phyloP scores from a whole-genome alignment of 2,329 filamentous ascomycete species.

The Pseudocercospora fijiensis region DNA sequence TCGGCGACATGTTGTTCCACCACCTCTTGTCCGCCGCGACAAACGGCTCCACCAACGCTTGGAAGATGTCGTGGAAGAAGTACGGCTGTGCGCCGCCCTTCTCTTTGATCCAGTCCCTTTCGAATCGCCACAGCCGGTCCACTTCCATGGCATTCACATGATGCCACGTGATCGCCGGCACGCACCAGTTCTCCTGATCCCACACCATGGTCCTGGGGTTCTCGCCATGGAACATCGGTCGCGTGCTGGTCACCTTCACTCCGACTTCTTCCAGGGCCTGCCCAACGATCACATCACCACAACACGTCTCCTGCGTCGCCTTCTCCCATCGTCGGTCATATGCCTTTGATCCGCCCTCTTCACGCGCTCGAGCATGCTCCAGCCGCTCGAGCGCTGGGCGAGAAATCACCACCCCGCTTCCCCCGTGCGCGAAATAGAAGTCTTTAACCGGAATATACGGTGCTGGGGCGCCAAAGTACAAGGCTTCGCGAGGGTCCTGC shows the following conservation, averaged over 20 bases:
- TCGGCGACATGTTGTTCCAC: constrained; percentile 22
- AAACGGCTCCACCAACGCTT: constrained; percentile 4
- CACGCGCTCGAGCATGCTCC: constrained; percentile 8
- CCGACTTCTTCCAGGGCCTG: constrained; percentile 30
- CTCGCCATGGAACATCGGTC: constrained; percentile 29
- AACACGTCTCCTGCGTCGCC: constrained; percentile 26
- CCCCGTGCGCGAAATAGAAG: constrained; percentile 28
- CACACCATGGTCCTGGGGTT: constrained; percentile 24
- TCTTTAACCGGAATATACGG: constrained; percentile 38
- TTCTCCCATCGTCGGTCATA: constrained; percentile 30
- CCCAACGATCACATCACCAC: constrained; percentile 30
- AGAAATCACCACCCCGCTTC: constrained; percentile 31
- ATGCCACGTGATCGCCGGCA: constrained; percentile 30
- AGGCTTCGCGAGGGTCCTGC: constrained; percentile 43
- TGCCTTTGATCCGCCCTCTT: constrained; percentile 8
- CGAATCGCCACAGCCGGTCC: constrained; percentile 24
- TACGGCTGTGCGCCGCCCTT: constrained; percentile 11
- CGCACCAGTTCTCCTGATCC: constrained; percentile 29
- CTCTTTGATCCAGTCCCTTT: constrained; percentile 13
- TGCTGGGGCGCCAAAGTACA: constrained; percentile 55
- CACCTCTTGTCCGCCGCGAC: constrained; percentile 7
- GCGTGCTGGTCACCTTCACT: constrained; percentile 23
- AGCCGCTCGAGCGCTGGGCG: constrained; percentile 22
- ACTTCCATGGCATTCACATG: constrained; percentile 25
- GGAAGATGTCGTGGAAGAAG: constrained; percentile 18